Base-by-base conservation (phyloP, 2,329 filamentous ascomycete genomes). In the Exserohilum rostratum region DNA sequence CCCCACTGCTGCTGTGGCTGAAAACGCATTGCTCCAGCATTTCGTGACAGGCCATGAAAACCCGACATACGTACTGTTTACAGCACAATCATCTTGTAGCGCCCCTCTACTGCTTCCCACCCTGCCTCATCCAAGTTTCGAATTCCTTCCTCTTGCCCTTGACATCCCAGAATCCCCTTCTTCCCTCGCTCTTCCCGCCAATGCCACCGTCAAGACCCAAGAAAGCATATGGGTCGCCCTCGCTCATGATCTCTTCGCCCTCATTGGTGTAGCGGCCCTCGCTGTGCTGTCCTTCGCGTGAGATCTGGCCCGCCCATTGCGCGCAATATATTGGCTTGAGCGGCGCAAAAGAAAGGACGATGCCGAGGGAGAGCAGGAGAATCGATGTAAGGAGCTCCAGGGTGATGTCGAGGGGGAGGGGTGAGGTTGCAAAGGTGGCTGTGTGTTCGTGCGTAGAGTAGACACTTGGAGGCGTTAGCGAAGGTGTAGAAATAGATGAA, bases 381-480 rank as follows among this genome's bases (percentile, higher is more conserved):
- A 95, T 88, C 1, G 92, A 90, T 38, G 90, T 75, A 13, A 98
- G 80, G 1, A 93, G 92, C 77, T 99, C 95, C 65, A 96, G 83
- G 33, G 87, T 86, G 67, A 99, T 96, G 70, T 99, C 95, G 58
- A 90, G 78, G 0, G 95, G 93, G 1, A 98, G 83, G 12, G 68
- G 67, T 13, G 83, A 64, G 53, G 61, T 73, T 60, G 53, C 76
- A 82, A 87, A 85, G 45, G 96, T 84, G 18, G 87, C 82, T 6
- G 91, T 89, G 78, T 96, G 90, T 79, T 99, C 95, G 77, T 96
- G 90, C 42, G 93, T 92, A 46, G 95, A 99, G 78, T 98, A 99
- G 78, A 93, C 96, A 61, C 95, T 99, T n/a, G 72, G 11, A 40
- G 37, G 34, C 30, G 47, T 72, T 55, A 72, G 64, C 33, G 25